Evolutionary conservation across 129 eudicot genomes (phyloP), one percentile per base, ranked within the genome.

Genomic region (Deinandra increscens): DNA sequence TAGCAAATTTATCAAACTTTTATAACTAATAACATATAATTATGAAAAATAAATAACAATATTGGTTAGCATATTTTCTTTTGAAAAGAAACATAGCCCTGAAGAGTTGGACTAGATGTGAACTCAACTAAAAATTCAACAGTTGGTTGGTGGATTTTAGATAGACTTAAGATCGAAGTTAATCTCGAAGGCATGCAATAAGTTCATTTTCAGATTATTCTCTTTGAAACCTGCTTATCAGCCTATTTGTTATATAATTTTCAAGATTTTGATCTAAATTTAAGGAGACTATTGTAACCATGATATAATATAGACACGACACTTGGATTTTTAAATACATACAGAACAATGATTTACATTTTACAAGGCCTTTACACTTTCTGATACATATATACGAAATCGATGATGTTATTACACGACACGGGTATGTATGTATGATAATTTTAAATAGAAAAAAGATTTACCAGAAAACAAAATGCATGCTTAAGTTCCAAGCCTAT

Each of bases 401-500:
- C 55, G n/a, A n/a, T 33, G 12, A 64, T 39, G 44, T 53, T 38
- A 51, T 46, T 3, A 23, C 5, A 43, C 41, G 39, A 56, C 75
- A 14, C 17, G 41, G 20, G 51, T 7, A 53, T 36, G 34, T 11
- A 53, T 22, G 42, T 63, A 38, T 51, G 42, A 48, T 50, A 14
- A 23, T 10, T 55, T 7, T 22, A 43, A 8, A 7, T 20, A 73
- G 36, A 6, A 54, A 51, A 73, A 39, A 23, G 65, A 23, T 38
- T 65, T 31, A 53, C 44, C 68, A 59, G 1, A 69, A 44, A 29
- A 31, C 56, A 36, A 56, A 2, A 13, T n/a, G 4, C 22, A 17
- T 3, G 29, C 31, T 15, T 72, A 49, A 78, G 82, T 82, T 53
- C 74, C 83, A 18, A 73, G 75, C 60, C 81, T 67, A 15, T 73